Evolutionary conservation across 441 rosid genomes (phyloP), one percentile per base, ranked within the genome.

Genomic region (Pelargonium cotyledonis): DNA sequence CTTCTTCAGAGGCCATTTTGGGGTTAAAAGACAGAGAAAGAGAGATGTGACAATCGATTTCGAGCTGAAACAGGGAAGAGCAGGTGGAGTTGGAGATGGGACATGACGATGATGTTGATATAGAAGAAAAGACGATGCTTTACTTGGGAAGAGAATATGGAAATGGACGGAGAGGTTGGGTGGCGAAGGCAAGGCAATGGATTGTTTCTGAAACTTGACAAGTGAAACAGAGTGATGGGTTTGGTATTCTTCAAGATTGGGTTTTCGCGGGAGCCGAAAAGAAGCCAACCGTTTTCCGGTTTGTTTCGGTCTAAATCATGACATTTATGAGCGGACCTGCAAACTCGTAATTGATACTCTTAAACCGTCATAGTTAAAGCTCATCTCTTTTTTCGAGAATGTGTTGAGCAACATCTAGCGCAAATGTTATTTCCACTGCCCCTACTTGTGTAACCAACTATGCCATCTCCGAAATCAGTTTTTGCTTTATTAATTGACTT

Each of bases 191-290:
- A 84, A 68, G 93, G 88, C 67, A 90, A 90, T 80, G 96, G 87
- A 88, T 88, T 85, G 94, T 81, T 78, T 78, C 61, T 38, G 62
- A 67, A 55, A 62, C 55, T 40, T 38, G 73, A 78, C 72, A 76
- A 29, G 41, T 65, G 49, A 51, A 51, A n/a, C 58, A 15, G 74
- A 75, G 70, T 78, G 73, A 78, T 73, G 82, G 84, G 85, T 85
- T 90, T 84, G 88, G 95, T 85, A 76, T 87, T 78, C 86, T 86
- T 85, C 72, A 57, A 57, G 73, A 64, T 72, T 73, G 76, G 84
- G 69, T 18, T 80, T 80, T 81, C 93, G 91, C 89, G 89, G 90
- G 86, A 84, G 78, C 29, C 46, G 57, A 65, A 21, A 51, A 58
- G 31, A 47, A 16, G n/a, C 72, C 4, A 65, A 57, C 73, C 29